Conservation (phyloP, 352 stramenopile genomes). For the Globisporangium heterothallicum region DNA sequence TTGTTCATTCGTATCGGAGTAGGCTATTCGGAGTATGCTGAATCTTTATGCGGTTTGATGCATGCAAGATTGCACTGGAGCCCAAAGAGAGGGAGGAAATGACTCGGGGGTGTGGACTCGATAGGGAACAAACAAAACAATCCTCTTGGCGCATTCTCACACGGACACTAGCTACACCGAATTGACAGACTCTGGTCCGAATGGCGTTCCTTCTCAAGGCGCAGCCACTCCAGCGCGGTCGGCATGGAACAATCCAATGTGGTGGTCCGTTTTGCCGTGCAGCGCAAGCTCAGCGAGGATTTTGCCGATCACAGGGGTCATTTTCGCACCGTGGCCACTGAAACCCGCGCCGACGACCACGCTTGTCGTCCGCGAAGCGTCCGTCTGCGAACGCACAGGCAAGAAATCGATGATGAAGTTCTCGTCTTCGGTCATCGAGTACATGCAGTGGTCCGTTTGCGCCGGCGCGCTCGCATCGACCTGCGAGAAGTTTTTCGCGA, state of each 20-base stretch:
- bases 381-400: constrained; percentile 3
- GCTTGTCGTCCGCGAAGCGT: constrained; percentile 18
- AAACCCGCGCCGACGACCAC: constrained; percentile 73
- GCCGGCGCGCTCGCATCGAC: constrained; percentile 36
- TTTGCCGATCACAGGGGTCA: constrained; percentile 78
- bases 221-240: background rate
- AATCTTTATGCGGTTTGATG: no score
- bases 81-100: no score
- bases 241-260: constrained; percentile 39
- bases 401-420: constrained; percentile 76
- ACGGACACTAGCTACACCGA: no score
- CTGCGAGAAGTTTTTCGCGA: constrained; percentile 39
- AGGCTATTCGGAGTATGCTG: no score
- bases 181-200: no score
- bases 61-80: no score
- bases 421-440: constrained; percentile 73
- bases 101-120: no score
- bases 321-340: constrained; percentile 82
- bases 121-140: no score
- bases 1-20: no score
- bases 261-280: constrained; percentile 30
- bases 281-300: constrained; percentile 70
- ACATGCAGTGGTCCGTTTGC: constrained; percentile 70
- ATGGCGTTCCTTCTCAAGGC: no score
- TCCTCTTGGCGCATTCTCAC: no score